A percentile compares a stretch with the other conserved stretches of the same genome.
Evolutionary conservation across 495 filamentous ascomycete species (phyloP).

Genomic region (Chaetomium tenue): DNA sequence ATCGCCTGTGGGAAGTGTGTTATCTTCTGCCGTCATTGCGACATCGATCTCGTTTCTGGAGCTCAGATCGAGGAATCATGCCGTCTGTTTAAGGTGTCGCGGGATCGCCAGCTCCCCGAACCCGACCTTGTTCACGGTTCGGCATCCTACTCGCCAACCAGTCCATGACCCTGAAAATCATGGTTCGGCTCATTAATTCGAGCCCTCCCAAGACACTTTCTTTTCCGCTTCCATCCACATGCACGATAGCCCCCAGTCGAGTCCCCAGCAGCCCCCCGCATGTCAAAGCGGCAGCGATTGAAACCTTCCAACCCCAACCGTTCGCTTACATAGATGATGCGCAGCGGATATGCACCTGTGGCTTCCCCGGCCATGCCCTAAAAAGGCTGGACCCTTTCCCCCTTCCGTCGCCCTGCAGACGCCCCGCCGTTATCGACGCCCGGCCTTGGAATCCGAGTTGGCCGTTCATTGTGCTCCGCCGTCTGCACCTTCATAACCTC

Average conservation of each 20-base stretch:
- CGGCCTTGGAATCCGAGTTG: conserved; percentile 3
- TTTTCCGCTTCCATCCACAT: not conserved
- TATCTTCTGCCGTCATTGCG: conserved; percentile 9
- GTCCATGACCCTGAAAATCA: not conserved
- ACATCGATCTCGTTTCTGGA: conserved; percentile 2
- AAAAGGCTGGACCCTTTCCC: not conserved
- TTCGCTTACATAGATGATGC: conserved; percentile 11
- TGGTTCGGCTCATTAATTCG: conserved; percentile 12
- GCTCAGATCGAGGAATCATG: conserved; percentile 1
- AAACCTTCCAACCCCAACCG: conserved; percentile 12
- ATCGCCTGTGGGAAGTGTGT: conserved; percentile 5
- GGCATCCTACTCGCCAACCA: conserved; percentile 9
- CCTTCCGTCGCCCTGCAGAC: not conserved
- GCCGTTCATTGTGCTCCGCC: not conserved
- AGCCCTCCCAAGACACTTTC: not conserved
- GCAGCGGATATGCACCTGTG: conserved; percentile 14
- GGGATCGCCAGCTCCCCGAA: conserved; percentile 3
- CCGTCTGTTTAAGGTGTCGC: conserved; percentile 4
- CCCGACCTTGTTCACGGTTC: not conserved
- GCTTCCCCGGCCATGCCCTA: conserved; percentile 1
- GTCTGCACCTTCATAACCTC: not conserved
- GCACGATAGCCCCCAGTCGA: too few species aligned
- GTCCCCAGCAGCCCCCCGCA: not conserved
- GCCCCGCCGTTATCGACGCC: not conserved
- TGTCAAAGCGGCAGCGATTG: conserved; percentile 5